Conservation (phyloP, 345 rosid species). For the Isatis tinctoria region DNA sequence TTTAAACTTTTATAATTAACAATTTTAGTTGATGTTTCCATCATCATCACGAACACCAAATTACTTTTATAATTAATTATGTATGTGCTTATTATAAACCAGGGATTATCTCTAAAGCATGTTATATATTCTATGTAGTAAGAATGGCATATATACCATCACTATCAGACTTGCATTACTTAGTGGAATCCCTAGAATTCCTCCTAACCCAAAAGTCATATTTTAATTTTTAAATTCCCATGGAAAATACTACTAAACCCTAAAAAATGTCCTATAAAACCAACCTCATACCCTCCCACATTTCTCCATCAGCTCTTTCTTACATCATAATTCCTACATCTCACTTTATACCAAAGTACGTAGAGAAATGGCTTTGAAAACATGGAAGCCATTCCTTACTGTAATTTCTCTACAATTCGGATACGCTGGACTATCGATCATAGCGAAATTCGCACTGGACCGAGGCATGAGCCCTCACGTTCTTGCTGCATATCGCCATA, state of each 20-base stretch:
- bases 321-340: neutral
- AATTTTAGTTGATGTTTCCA: constrained; percentile 28
- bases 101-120: neutral
- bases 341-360: constrained; percentile 1
- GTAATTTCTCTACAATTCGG: constrained; percentile 63
- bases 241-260: neutral
- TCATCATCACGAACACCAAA: constrained; percentile 28
- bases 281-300: constrained; percentile 22
- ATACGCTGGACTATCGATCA: constrained; percentile 48
- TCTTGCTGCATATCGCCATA: constrained; percentile 66
- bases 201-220: constrained; percentile 14
- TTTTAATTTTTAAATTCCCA: neutral
- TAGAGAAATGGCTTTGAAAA: constrained; percentile 20
- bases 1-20: neutral
- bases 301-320: constrained; percentile 35
- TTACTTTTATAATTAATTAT: constrained; percentile 9
- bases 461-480: constrained; percentile 70
- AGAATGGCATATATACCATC: constrained; percentile 24
- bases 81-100: constrained; percentile 6
- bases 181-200: constrained; percentile 33
- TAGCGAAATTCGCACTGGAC: constrained; percentile 49
- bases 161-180: constrained; percentile 26
- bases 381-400: constrained; percentile 52
- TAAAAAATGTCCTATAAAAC: constrained; percentile 23
- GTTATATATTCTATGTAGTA: neutral